Evolutionary conservation across 2,329 filamentous ascomycete species (phyloP), one percentile per base, ranked within the genome.

Genomic region (Ophiocordyceps robertsii): DNA sequence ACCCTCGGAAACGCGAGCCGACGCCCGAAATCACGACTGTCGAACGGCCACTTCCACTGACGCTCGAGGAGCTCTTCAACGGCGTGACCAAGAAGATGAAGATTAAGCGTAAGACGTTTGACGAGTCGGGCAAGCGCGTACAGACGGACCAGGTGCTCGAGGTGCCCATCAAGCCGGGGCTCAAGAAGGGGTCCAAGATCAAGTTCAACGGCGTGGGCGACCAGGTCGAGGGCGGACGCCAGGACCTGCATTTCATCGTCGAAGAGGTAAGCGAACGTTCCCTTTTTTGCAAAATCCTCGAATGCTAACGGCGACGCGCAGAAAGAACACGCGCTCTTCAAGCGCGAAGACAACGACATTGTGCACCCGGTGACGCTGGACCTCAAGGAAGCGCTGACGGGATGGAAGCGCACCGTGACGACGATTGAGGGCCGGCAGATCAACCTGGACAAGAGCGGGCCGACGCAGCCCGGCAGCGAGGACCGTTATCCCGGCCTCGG

Each of bases 121-220:
- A 98, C 61, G 71, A 80, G 17, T 80, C 73, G 1, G 87, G 87
- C 44, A 95, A 94, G 69, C 80, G 88, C 53, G 85, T 77, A 37
- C 83, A 82, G 3, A 84, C 89, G 46, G 92, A 98, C 54, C 84
- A 89, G 56, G 86, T 95, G 16, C 68, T 98, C 29, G 88, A 94
- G 57, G 90, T 96, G 41, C 87, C 88, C 38, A 95, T 98, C 66
- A 96, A 95, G 67, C 81, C 87, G 6, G 92, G 92, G 45, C 67
- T 96, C 63, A 95, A 96, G 67, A 89, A 93, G 53, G 92, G 92
- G 29, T 94, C 86, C 56, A 98, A 96, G 72, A 95, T 98, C 64
- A 95, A 95, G 66, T 98, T 95, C 59, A 85, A 84, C 57, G 88
- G 90, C 36, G 89, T 98, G n/a, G 92, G 92, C 11, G 92, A 98